Base-by-base conservation (phyloP, 805 yeast genomes). In the Yamadazyma akitaensis region DNA sequence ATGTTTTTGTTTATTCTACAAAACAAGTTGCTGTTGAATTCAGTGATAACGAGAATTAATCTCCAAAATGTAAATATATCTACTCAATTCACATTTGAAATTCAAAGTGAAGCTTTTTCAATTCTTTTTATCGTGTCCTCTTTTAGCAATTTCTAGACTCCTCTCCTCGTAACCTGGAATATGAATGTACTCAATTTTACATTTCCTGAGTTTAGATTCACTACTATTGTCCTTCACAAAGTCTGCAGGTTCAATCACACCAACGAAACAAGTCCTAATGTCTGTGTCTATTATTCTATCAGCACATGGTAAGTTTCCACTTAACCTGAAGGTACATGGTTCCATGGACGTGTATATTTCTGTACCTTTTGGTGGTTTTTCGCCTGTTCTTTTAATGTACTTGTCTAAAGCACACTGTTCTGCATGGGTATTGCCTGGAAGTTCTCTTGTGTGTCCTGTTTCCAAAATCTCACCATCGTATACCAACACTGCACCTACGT, bases 331-430 rank as follows among this genome's bases (percentile, higher is more conserved):
- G 5, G 96, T 83, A 61, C 99, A 94, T 0, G 99, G 99, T 60
- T 94, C 99, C 98, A 94, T 94, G 0, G 97, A 89, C 0, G 98
- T 92, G 63, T 88, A 94, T 11, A 94, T 64, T 33, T 86, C 88
- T 0, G 94, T 80, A 0, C 96, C 96, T 8, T 56, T 60, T 0
- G 97, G 97, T 2, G 66, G 67, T 3, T 53, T 39, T 56, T 49
- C 45, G 10, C 70, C 70, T 1, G 65, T 61, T 33, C 64, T 55
- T 6, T 59, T 54, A 47, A 73, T 80, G 55, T 83, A 85, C 63
- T 94, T 94, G 28, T 82, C 85, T 47, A 94, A 61, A 0, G 97
- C 97, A 70, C 95, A 85, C 62, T 94, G 97, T 59, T 94, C 99
- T 3, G 99, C 99, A 63, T 92, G 99, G 0, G 99, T 92, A 64